A percentile compares a stretch with the other conserved stretches of the same genome.
These are phyloP conservation scores for Teunomyces aglyptinius DNA, from an alignment of 805 yeast genomes.

Conservation along the genomic window DNA sequence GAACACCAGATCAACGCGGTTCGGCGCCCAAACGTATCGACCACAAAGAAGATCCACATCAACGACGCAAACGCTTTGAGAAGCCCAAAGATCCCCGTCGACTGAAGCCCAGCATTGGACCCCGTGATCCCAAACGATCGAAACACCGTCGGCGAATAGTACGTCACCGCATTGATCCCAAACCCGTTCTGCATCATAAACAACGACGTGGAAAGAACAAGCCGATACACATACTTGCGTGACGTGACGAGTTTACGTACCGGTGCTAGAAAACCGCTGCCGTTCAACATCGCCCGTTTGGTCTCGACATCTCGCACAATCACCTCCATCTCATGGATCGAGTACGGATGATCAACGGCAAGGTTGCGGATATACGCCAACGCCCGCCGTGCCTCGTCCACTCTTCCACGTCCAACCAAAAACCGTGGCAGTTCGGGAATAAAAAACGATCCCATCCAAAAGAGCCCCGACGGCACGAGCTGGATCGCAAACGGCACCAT, in stretches of 20 bases:
- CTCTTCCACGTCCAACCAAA: conserved; percentile 34
- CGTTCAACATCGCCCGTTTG: conserved; percentile 29
- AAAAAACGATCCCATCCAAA: conserved; percentile 36
- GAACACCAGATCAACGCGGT: conserved; percentile 38
- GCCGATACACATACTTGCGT: conserved; percentile 30
- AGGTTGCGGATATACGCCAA: conserved; percentile 39
- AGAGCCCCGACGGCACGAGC: conserved; percentile 43
- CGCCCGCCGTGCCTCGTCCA: conserved; percentile 31
- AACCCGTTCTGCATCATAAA: conserved; percentile 46
- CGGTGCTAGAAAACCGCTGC: conserved; percentile 38
- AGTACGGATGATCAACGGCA: conserved; percentile 36
- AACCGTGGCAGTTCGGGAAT: conserved; percentile 49
- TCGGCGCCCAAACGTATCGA: conserved; percentile 48
- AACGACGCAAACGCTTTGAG: conserved; percentile 45
- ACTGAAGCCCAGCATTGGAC: conserved; percentile 43
- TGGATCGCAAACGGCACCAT: conserved; percentile 48
- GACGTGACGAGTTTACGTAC: conserved; percentile 31
- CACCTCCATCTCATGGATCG: conserved; percentile 36
- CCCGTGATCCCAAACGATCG: conserved; percentile 49
- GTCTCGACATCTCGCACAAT: conserved; percentile 23
- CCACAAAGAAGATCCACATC: conserved; percentile 44
- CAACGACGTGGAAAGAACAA: conserved; percentile 36
- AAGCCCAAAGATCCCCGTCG: conserved; percentile 55
- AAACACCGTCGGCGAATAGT: conserved; percentile 54
- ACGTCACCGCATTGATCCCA: conserved; percentile 51